Evolutionary conservation across 768 basidiomycete species (phyloP).

Genomic region (Tricholoma matsutake): DNA sequence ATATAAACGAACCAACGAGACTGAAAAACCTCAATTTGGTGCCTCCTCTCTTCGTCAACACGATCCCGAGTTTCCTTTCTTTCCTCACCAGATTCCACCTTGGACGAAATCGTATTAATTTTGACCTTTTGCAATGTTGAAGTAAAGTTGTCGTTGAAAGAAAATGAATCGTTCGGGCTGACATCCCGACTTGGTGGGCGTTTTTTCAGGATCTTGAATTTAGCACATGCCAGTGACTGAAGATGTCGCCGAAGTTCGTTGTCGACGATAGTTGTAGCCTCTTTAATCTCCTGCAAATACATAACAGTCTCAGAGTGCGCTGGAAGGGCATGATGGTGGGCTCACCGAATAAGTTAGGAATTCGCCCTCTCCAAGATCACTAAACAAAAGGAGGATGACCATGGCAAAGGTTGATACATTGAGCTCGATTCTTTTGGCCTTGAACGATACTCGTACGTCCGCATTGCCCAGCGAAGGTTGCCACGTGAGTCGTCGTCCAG

Average conservation of each 20-base stretch:
- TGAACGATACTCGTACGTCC: slow-evolving; percentile 84
- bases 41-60: slow-evolving; percentile 87
- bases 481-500: slow-evolving; percentile 89
- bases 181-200: slow-evolving; percentile 87
- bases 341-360: slow-evolving; percentile 75
- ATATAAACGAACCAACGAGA: neutral
- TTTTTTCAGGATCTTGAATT: slow-evolving; percentile 89
- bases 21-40: slow-evolving; percentile 79
- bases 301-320: neutral
- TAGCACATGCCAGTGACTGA: slow-evolving; percentile 94
- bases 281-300: slow-evolving; percentile 70
- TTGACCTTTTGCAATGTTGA: slow-evolving; percentile 88
- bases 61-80: slow-evolving; percentile 86
- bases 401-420: slow-evolving; percentile 90
- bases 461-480: slow-evolving; percentile 87
- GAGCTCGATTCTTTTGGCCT: slow-evolving; percentile 75
- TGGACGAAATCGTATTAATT: slow-evolving; percentile 84
- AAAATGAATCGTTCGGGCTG: slow-evolving; percentile 71
- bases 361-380: slow-evolving; percentile 63
- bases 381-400: slow-evolving; percentile 86
- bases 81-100: slow-evolving; percentile 84
- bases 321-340: neutral
- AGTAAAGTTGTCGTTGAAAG: slow-evolving; percentile 83
- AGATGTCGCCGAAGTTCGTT: slow-evolving; percentile 85
- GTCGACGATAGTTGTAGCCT: slow-evolving; percentile 71